These are phyloP conservation scores for Cyphellophora attinorum DNA, from an alignment of 2,329 filamentous ascomycete genomes.

Conservation along the genomic window DNA sequence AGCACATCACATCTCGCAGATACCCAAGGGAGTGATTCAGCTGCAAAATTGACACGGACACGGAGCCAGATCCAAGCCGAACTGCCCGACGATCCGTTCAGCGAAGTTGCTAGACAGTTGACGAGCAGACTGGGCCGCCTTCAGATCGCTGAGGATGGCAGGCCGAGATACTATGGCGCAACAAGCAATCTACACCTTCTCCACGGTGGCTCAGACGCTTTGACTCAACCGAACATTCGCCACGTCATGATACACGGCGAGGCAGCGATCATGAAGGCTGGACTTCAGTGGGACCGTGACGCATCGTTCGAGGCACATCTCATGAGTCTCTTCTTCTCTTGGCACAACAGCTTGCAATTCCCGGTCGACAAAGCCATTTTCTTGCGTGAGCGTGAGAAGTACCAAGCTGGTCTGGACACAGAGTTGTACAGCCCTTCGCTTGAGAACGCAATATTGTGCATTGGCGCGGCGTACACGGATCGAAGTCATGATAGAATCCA, in stretches of 20 bases:
- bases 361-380: conserved; percentile 36
- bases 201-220: conserved; percentile 26
- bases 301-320: conserved; percentile 34
- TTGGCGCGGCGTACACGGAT: not conserved
- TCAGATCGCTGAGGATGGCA: conserved; percentile 33
- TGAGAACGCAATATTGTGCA: conserved; percentile 30
- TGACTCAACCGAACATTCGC: conserved; percentile 17
- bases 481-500: not conserved
- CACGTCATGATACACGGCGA: conserved; percentile 24
- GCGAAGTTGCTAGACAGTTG: conserved; percentile 33
- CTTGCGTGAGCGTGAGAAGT: conserved; percentile 9
- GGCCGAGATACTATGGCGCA: conserved; percentile 35
- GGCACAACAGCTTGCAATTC: conserved; percentile 39
- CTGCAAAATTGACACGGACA: no score
- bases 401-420: conserved; percentile 22
- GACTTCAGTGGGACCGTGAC: conserved; percentile 31
- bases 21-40: not conserved
- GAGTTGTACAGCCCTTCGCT: conserved; percentile 31
- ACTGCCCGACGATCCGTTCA: conserved; percentile 10
- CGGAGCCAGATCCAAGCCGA: not conserved
- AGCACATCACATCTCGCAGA: no score
- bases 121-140: conserved; percentile 35
- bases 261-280: conserved; percentile 31
- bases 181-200: conserved; percentile 36
- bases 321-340: conserved; percentile 36